Base-by-base conservation (phyloP, 345 rosid genomes). In the Trapa bicornis region DNA sequence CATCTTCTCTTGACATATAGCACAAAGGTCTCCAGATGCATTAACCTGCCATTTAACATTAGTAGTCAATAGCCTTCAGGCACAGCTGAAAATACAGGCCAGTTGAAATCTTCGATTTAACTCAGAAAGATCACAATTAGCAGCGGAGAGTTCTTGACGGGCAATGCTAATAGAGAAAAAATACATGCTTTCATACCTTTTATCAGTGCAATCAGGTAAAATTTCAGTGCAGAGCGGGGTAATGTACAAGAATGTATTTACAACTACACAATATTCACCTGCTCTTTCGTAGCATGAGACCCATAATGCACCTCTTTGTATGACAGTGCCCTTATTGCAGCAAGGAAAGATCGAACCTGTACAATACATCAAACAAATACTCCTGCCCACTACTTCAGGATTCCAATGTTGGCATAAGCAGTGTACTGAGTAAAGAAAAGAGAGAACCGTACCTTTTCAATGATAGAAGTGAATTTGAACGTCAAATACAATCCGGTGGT, bases 401-500 rank as follows among this genome's bases (percentile, higher is more conserved):
- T 2, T 50, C 22, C 22, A 37, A 47, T 42, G 32, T 43, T 54
- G 32, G 43, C 17, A 60, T 13, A 58, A 50, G 67, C 33, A 50
- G 38, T 67, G 17, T 22, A 12, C 53, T 0, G 16, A 54, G 4
- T 22, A 47, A 37, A 53, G 4, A 13, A 45, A 67, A 68, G 47
- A 74, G 38, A 57, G 54, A 57, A 43, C 11, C 32, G 67, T 71
- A 87, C 98, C 91, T 89, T 92, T 72, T 83, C 88, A 68, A 89
- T 81, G 17, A 86, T 84, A 15, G 89, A 86, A 66, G 89, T 87
- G 61, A 92, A 85, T 81, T 92, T 92, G 87, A 89, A 85, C 42
- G 95, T 92, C 67, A 92, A 80, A 73, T 89, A 92, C 68, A 89
- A 73, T 62, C 96, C 95, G 2, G 96, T 92, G 68, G 82, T 82